phyloP scores from a whole-genome alignment of 306 rosid species.

The Pterocarpus macrocarpus region DNA sequence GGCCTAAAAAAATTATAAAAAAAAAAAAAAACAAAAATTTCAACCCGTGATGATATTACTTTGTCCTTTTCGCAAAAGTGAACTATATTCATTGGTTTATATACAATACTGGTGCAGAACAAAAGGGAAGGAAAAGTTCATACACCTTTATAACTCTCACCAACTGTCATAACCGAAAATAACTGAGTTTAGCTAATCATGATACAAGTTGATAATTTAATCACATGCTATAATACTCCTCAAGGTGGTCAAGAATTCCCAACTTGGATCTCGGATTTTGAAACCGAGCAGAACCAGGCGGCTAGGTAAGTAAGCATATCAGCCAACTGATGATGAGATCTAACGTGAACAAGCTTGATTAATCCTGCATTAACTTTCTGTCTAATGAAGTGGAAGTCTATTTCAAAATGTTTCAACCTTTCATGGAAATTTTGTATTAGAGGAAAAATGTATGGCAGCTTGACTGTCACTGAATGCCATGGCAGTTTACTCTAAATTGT shows the following conservation, averaged over 20 bases:
- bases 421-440: no score
- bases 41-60: not conserved
- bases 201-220: not conserved
- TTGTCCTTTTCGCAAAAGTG: not conserved
- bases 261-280: not conserved
- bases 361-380: no score
- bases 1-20: not conserved
- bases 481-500: no score
- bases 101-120: not conserved
- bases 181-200: constrained; percentile 8
- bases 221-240: not conserved
- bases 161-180: not conserved
- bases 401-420: no score
- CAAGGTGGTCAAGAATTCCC: not conserved
- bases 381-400: not conserved
- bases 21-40: not conserved
- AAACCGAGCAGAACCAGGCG: no score
- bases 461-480: no score
- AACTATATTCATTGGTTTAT: not conserved
- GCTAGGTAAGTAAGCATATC: not conserved
- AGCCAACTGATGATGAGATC: not conserved
- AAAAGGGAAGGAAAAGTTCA: not conserved
- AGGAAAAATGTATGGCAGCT: no score
- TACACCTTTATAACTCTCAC: not conserved
- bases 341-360: not conserved